Evolutionary conservation across 768 basidiomycete species (phyloP).

Genomic region (Amanita muscaria): DNA sequence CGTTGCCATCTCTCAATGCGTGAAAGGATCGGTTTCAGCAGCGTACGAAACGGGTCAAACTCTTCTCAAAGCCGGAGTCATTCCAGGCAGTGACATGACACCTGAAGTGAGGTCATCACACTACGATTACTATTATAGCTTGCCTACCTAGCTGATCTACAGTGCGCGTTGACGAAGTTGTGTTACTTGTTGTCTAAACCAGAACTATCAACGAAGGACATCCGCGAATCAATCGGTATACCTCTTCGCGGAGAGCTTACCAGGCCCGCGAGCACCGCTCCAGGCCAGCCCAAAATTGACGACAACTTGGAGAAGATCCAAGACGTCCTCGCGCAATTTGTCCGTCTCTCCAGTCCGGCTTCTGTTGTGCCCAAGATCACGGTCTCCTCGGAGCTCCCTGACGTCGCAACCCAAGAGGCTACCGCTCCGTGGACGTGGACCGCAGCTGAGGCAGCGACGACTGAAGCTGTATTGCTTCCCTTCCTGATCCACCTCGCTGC

Average conservation of each 20-base stretch:
- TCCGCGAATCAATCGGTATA: constrained; percentile 65
- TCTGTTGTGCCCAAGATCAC: constrained; percentile 27
- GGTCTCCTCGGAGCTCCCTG: constrained; percentile 31
- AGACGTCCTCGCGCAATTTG: constrained; percentile 56
- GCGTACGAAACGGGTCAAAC: constrained; percentile 75
- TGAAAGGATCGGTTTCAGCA: constrained; percentile 78
- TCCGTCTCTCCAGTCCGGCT: constrained; percentile 44
- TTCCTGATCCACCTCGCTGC: constrained; percentile 75
- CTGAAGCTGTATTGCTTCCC: constrained; percentile 65
- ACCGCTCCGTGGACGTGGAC: constrained; percentile 74
- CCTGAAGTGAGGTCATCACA: constrained; percentile 54
- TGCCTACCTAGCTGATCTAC: constrained; percentile 1
- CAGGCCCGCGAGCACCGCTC: constrained; percentile 32
- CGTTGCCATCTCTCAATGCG: constrained; percentile 87
- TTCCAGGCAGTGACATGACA: constrained; percentile 89
- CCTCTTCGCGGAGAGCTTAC: constrained; percentile 90
- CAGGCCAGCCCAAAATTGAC: constrained; percentile 36
- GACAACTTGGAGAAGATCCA: constrained; percentile 53
- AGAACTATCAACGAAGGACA: constrained; percentile 56
- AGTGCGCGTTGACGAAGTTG: constrained; percentile 89
- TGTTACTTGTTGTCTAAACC: constrained; percentile 85
- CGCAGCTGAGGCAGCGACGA: constrained; percentile 61
- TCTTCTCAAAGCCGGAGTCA: constrained; percentile 64
- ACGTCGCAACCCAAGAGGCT: constrained; percentile 31
- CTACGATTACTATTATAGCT: neutral